Conservation (phyloP, 768 basidiomycete genomes). For the Tricholoma matsutake region DNA sequence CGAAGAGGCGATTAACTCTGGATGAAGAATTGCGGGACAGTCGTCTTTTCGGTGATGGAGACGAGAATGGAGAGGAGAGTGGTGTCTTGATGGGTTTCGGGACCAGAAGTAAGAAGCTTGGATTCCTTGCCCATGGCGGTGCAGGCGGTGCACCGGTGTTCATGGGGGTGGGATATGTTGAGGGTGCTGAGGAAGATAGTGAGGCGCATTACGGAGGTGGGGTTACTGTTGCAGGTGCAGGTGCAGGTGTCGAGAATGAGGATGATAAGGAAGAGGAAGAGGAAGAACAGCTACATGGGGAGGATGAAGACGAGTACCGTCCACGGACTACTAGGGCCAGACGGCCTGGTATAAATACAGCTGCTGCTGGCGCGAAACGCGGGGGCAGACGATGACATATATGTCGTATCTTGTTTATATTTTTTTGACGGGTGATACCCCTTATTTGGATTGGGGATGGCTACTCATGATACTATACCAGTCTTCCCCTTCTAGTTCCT, state of each 20-base stretch:
- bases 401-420: background rate
- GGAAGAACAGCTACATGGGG: background rate
- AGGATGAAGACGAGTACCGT: slow-evolving; percentile 14
- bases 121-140: slow-evolving; percentile 75
- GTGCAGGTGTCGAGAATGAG: background rate
- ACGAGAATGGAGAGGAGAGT: slow-evolving; percentile 44
- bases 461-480: background rate
- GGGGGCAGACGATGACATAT: background rate
- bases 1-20: slow-evolving; percentile 45
- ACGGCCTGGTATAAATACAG: background rate
- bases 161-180: slow-evolving; percentile 67
- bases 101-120: slow-evolving; percentile 46
- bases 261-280: background rate
- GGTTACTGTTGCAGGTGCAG: background rate
- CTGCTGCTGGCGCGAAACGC: background rate
- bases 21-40: slow-evolving; percentile 59
- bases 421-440: background rate
- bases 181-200: slow-evolving; percentile 42
- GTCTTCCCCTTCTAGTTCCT: background rate
- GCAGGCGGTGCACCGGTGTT: slow-evolving; percentile 69
- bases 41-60: slow-evolving; percentile 21
- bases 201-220: background rate
- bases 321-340: slow-evolving; percentile 3
- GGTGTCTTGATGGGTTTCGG: slow-evolving; percentile 54
- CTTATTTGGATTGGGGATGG: background rate